A percentile compares a stretch with the other conserved stretches of the same genome.
Conservation (phyloP, 257 asterid species). For the Plantago major region DNA sequence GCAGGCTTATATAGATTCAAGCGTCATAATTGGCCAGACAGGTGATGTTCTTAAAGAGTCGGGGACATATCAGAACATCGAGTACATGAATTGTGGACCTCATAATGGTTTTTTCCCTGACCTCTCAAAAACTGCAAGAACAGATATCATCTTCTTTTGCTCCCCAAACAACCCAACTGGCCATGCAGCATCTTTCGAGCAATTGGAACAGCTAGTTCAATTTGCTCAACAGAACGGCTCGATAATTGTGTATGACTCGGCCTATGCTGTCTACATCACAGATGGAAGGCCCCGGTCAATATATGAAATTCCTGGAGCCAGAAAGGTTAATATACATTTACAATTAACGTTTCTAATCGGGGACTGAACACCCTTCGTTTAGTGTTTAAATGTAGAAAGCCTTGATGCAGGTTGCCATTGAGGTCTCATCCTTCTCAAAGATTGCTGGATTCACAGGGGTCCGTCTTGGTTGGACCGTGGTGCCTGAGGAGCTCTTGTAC, state of each 20-base stretch:
- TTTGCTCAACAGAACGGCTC: slow-evolving; percentile 75
- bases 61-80: slow-evolving; percentile 52
- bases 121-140: slow-evolving; percentile 43
- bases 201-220: slow-evolving; percentile 51
- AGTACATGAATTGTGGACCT: slow-evolving; percentile 69
- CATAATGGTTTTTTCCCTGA: slow-evolving; percentile 69
- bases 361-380: background rate
- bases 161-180: slow-evolving; percentile 92
- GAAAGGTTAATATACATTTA: slow-evolving; percentile 39
- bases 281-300: slow-evolving; percentile 77
- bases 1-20: slow-evolving; percentile 86
- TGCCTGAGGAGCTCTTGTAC: slow-evolving; percentile 72
- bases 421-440: slow-evolving; percentile 87
- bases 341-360: background rate
- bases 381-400: background rate
- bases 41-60: slow-evolving; percentile 51
- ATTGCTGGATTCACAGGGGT: slow-evolving; percentile 92
- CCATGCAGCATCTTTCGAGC: slow-evolving; percentile 65
- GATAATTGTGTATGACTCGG: slow-evolving; percentile 69
- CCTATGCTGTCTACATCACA: slow-evolving; percentile 57
- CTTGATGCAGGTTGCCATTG: slow-evolving; percentile 70
- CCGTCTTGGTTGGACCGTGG: slow-evolving; percentile 93
- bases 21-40: slow-evolving; percentile 74
- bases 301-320: slow-evolving; percentile 73
- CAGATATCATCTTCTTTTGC: slow-evolving; percentile 81